These are phyloP conservation scores for Fusarium miscanthi DNA, from an alignment of 2,329 filamentous ascomycete species.

Conservation along the genomic window DNA sequence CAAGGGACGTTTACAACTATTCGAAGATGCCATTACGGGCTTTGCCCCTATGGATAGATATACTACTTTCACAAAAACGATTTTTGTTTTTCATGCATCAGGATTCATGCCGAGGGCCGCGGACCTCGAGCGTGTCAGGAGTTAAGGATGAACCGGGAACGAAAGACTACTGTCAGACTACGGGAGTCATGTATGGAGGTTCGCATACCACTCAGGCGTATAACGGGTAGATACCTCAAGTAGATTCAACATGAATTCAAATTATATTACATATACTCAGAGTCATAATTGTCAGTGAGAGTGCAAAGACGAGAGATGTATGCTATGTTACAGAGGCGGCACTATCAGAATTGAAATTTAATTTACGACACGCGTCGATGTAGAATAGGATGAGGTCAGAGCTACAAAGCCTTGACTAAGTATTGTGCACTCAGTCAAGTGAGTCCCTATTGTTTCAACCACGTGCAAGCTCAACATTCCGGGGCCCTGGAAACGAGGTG, in stretches of 20 bases:
- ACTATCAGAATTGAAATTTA: background rate
- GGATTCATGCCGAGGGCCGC: background rate
- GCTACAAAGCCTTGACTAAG: background rate
- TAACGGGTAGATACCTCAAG: slow-evolving; percentile 34
- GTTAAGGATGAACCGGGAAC: slow-evolving; percentile 21
- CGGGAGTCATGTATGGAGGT: slow-evolving; percentile 2
- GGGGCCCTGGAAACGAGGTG: background rate
- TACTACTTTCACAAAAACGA: no score
- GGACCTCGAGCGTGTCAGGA: slow-evolving; percentile 15
- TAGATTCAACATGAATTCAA: slow-evolving; percentile 14
- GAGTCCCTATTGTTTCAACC: slow-evolving; percentile 14
- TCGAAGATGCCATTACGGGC: background rate
- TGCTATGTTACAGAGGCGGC: background rate
- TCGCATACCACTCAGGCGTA: slow-evolving; percentile 23
- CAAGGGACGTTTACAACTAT: background rate
- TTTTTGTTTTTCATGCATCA: slow-evolving; percentile 1
- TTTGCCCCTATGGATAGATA: background rate
- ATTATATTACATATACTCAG: background rate
- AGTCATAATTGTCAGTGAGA: background rate
- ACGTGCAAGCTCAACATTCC: slow-evolving; percentile 12
- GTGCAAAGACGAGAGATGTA: background rate
- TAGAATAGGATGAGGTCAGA: background rate
- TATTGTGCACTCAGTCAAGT: background rate
- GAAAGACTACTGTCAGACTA: slow-evolving; percentile 7
- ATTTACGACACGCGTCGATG: background rate